Evolutionary conservation across 345 rosid species (phyloP), one percentile per base, ranked within the genome.

Genomic region (Pelargonium nanum): DNA sequence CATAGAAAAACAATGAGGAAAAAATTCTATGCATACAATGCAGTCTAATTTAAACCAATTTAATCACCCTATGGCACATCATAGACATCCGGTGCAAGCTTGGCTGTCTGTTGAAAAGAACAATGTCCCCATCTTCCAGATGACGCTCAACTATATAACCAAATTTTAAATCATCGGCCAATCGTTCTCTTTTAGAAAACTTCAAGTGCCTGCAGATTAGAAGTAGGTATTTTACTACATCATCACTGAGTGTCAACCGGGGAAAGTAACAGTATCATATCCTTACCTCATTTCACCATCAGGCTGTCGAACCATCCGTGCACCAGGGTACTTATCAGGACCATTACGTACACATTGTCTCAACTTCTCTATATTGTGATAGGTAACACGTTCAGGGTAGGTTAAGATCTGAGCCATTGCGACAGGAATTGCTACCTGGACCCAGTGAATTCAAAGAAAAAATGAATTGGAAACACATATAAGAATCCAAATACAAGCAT

Each of bases 61-160:
- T 62, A 64, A 71, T 77, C 70, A 92, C 99, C 88, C 96, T 79
- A 69, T 93, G 99, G 71, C 89, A 81, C 99, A 93, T 93, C 65
- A 93, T 93, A 70, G 99, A 93, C 99, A 93, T 93, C 74, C 99
- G 80, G 83, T 89, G 99, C 82, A 93, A 83, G 76, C 99, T 93
- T 34, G 99, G 99, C 60, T 93, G 99, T 75, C 99, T 80, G 65
- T 93, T 93, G 65, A 93, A 93, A 63, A 93, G 97, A 78, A 93
- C 97, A 75, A 77, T 75, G 67, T 93, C 99, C 23, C 99, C 97
- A 75, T 87, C 91, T 83, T 89, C 94, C 75, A 93, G 81, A 79
- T 93, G 99, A 65, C 99, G 99, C 40, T 93, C 79, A 60, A 93
- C 99, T 73, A 85, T 78, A 76, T 80, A 78, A 65, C 99, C 99